phyloP scores from a whole-genome alignment of 805 yeast genomes.

The Clavispora carvajalis region DNA sequence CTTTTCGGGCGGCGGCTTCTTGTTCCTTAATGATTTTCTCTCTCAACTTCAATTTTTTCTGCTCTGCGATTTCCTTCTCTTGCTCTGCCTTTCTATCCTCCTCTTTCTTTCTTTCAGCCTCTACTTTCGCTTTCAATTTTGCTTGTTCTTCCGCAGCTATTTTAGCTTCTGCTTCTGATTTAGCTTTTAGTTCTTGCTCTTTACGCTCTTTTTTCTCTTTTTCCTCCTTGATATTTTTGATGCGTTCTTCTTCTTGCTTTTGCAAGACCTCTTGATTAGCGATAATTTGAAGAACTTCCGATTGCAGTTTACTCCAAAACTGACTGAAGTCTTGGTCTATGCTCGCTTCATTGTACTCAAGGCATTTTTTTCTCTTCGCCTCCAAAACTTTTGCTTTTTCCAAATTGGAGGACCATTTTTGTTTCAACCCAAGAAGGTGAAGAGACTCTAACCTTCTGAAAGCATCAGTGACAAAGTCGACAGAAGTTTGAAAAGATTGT shows the following conservation, averaged over 20 bases:
- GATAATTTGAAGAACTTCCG: conserved; percentile 5
- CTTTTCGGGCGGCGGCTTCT: conserved; percentile 14
- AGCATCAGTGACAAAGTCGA: not conserved
- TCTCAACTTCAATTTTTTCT: conserved; percentile 14
- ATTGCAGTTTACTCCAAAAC: not conserved
- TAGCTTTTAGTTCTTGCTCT: conserved; percentile 7
- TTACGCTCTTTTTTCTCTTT: conserved; percentile 6
- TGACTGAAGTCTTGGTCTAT: not conserved
- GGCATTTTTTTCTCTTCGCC: not conserved
- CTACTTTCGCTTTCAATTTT: conserved; percentile 2
- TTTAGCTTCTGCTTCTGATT: conserved; percentile 6
- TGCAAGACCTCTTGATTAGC: conserved; percentile 4
- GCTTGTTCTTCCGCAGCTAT: conserved; percentile 8
- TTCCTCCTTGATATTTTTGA: conserved; percentile 4
- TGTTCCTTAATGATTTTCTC: conserved; percentile 13
- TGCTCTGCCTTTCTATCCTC: conserved; percentile 17
- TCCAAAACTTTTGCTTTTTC: not conserved
- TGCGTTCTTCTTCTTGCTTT: conserved; percentile 3
- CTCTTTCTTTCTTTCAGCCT: conserved; percentile 7
- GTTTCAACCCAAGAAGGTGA: not conserved
- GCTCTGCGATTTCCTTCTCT: conserved; percentile 15
- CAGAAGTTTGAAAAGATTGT: not conserved
- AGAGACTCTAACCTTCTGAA: not conserved
- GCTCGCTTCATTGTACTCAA: not conserved
- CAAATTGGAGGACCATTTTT: not conserved